Evolutionary conservation across 2,329 filamentous ascomycete genomes (phyloP).

Genomic region (Trichoderma oligosporum): DNA sequence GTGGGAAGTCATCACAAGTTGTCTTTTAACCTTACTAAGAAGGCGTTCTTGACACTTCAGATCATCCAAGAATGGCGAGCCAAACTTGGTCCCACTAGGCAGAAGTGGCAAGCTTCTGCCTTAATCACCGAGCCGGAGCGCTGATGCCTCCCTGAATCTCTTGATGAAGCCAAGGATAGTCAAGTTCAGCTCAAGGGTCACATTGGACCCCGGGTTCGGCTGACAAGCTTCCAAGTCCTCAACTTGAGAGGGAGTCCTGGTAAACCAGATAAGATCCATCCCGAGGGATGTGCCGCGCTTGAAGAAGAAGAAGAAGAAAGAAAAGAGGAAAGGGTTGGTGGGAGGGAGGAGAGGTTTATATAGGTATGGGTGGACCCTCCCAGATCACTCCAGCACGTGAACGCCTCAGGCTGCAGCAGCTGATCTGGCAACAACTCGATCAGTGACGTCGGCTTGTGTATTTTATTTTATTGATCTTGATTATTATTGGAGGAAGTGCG

Average conservation of each 20-base stretch:
- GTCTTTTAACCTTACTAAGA: neutral
- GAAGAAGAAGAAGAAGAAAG: constrained; percentile 8
- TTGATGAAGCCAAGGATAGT: neutral
- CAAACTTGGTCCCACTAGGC: neutral
- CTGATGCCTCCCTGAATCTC: neutral
- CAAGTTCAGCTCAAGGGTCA: neutral
- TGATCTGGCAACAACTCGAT: neutral
- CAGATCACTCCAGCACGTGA: constrained; percentile 16
- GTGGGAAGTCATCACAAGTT: neutral
- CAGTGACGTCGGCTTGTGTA: constrained; percentile 3
- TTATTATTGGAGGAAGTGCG: constrained; percentile 3
- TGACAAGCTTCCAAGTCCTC: too few species aligned
- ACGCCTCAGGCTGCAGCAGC: constrained; percentile 11
- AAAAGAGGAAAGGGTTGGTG: neutral
- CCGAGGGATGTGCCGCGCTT: constrained; percentile 2
- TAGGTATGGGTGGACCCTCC: constrained; percentile 8
- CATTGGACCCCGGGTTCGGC: too few species aligned
- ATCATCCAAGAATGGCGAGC: neutral
- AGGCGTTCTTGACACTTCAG: neutral
- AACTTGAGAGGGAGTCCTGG: neutral
- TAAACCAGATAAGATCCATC: neutral
- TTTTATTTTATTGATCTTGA: neutral
- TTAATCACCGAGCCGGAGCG: constrained; percentile 10
- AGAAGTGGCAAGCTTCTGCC: neutral
- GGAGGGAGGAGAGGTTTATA: constrained; percentile 19